phyloP scores from a whole-genome alignment of 169 alveolate genomes.

The Plasmodium berghei region DNA sequence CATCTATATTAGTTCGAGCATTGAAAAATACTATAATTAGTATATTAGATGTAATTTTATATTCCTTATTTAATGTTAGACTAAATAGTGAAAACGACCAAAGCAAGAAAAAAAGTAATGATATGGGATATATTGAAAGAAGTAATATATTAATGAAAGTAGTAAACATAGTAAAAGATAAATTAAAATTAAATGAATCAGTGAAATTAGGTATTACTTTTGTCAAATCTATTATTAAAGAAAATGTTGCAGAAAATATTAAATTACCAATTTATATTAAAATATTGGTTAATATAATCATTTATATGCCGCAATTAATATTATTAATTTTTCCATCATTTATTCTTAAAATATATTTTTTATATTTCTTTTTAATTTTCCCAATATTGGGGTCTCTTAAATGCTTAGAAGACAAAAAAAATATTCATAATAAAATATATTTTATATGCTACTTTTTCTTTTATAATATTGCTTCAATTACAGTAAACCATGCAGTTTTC shows the following conservation, averaged over 20 bases:
- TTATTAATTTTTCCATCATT: slow-evolving; percentile 57
- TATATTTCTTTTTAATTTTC: slow-evolving; percentile 49
- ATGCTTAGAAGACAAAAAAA: slow-evolving; percentile 67
- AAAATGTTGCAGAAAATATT: slow-evolving; percentile 62
- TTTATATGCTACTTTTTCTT: slow-evolving; percentile 59
- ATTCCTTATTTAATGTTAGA: slow-evolving; percentile 52
- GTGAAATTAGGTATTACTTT: slow-evolving; percentile 47
- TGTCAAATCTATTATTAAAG: slow-evolving; percentile 52
- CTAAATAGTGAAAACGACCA: slow-evolving; percentile 36
- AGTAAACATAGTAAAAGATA: slow-evolving; percentile 38
- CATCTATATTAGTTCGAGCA: slow-evolving; percentile 46
- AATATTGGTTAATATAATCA: slow-evolving; percentile 42
- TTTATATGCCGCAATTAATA: slow-evolving; percentile 61
- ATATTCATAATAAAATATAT: slow-evolving; percentile 42
- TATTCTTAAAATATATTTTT: slow-evolving; percentile 55
- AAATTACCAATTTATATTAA: slow-evolving; percentile 50
- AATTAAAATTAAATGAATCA: slow-evolving; percentile 58
- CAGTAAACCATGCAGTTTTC: slow-evolving; percentile 65
- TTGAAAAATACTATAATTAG: slow-evolving; percentile 46
- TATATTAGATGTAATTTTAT: slow-evolving; percentile 37
- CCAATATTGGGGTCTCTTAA: slow-evolving; percentile 74
- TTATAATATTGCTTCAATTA: slow-evolving; percentile 51
- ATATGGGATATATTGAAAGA: slow-evolving; percentile 27
- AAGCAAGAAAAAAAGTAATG: background rate
- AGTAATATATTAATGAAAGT: slow-evolving; percentile 56